Evolutionary conservation across 2,329 filamentous ascomycete genomes (phyloP).

Genomic region (Blastomyces parvus): DNA sequence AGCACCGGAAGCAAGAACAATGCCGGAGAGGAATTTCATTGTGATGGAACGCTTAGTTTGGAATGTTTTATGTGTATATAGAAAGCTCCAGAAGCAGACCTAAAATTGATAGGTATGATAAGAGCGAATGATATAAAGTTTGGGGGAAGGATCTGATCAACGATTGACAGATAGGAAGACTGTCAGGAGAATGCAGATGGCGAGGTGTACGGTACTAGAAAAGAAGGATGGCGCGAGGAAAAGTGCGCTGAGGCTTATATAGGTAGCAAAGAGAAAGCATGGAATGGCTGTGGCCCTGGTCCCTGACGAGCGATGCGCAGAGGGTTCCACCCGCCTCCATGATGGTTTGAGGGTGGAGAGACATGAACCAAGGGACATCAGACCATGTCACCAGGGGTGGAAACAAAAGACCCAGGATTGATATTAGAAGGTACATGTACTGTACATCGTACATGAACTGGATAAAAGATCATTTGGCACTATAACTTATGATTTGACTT

Average conservation of each 20-base stretch:
- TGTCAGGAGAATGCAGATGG: background rate
- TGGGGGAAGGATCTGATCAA: too few species aligned
- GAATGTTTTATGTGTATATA: background rate
- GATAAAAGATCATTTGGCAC: background rate
- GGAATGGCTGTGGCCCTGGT: background rate
- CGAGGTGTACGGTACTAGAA: background rate
- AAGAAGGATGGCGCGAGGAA: background rate
- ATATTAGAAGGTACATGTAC: background rate
- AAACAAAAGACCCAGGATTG: background rate
- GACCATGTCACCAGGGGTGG: background rate
- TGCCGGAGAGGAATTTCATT: constrained; percentile 12
- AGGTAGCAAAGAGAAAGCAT: background rate
- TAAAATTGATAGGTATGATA: too few species aligned
- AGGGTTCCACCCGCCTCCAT: too few species aligned
- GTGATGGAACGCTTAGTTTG: constrained; percentile 4
- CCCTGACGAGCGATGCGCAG: too few species aligned
- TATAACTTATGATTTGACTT: background rate
- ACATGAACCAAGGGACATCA: background rate
- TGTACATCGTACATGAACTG: background rate
- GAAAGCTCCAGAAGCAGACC: background rate
- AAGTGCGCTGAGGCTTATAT: background rate
- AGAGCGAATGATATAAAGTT: background rate
- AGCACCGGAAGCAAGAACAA: constrained; percentile 8
- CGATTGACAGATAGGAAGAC: background rate
- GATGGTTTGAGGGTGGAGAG: background rate